These are phyloP conservation scores for Lentinula sp. DNA, from an alignment of 768 basidiomycete species.

Conservation along the genomic window DNA sequence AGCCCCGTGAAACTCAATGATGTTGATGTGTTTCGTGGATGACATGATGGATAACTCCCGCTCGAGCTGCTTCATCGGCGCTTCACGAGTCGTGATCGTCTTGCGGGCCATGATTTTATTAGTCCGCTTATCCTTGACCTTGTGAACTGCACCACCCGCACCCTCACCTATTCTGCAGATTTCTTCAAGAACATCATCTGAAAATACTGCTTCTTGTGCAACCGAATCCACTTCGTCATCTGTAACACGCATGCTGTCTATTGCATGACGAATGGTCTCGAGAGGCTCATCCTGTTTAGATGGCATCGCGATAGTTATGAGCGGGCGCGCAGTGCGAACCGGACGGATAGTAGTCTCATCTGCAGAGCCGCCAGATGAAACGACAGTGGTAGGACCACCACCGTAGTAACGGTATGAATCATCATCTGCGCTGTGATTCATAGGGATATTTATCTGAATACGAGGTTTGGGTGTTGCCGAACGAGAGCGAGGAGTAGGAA, in stretches of 20 bases:
- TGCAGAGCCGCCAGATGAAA: constrained; percentile 19
- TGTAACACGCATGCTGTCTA: constrained; percentile 27
- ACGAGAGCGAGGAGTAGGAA: constrained; percentile 18
- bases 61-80: constrained; percentile 86
- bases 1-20: constrained; percentile 88
- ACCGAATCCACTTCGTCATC: constrained; percentile 23
- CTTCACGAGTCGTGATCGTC: constrained; percentile 86
- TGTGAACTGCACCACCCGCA: constrained; percentile 93
- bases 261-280: not conserved
- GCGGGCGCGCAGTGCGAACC: constrained; percentile 11
- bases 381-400: constrained; percentile 29
- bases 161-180: constrained; percentile 84
- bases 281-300: constrained; percentile 26
- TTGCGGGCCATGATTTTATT: constrained; percentile 88
- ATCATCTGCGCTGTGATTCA: constrained; percentile 11
- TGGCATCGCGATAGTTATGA: constrained; percentile 20
- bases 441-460: constrained; percentile 25
- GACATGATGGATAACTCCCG: constrained; percentile 91
- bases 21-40: constrained; percentile 77
- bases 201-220: constrained; percentile 11
- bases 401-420: constrained; percentile 29
- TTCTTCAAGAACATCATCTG: constrained; percentile 72
- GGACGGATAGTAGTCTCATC: constrained; percentile 43
- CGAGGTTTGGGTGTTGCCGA: constrained; percentile 23
- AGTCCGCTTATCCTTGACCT: constrained; percentile 80